A percentile compares a stretch with the other conserved stretches of the same genome.
Conservation (phyloP, 2,329 filamentous ascomycete species). For the Tolypocladium capitatum region DNA sequence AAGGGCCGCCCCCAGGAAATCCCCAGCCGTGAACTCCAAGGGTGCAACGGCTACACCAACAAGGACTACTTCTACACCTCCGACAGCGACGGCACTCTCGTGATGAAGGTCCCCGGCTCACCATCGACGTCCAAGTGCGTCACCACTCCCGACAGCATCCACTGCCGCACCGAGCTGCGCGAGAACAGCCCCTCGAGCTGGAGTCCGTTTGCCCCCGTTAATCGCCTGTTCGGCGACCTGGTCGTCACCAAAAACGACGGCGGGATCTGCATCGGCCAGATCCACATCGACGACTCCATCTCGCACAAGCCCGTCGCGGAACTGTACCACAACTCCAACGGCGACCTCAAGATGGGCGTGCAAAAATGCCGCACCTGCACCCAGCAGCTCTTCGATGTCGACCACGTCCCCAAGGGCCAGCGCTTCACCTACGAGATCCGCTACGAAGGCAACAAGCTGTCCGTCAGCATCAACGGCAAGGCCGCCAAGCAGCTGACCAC, state of each 20-base stretch:
- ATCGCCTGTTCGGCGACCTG: conserved; percentile 16
- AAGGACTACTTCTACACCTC: conserved; percentile 24
- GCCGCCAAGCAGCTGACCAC: conserved; percentile 12
- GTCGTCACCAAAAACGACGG: not conserved
- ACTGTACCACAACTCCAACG: conserved; percentile 22
- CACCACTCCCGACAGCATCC: conserved; percentile 25
- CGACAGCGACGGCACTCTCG: conserved; percentile 17
- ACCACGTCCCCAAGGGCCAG: conserved; percentile 16
- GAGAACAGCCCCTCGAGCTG: conserved; percentile 19
- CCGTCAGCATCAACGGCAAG: conserved; percentile 16
- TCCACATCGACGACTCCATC: conserved; percentile 22
- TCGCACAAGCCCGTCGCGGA: conserved; percentile 26
- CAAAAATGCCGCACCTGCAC: conserved; percentile 16
- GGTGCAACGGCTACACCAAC: conserved; percentile 21
- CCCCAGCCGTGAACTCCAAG: conserved; percentile 15
- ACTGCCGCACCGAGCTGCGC: conserved; percentile 29
- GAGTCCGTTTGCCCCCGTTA: conserved; percentile 18
- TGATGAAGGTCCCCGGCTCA: conserved; percentile 25
- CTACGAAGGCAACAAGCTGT: conserved; percentile 20
- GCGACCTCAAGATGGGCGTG: conserved; percentile 23
- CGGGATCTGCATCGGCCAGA: conserved; percentile 21
- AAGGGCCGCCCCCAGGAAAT: conserved; percentile 10
- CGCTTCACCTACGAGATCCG: conserved; percentile 23
- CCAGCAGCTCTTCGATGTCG: conserved; percentile 17
- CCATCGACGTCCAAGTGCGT: conserved; percentile 18